phyloP scores from a whole-genome alignment of 2,329 filamentous ascomycete genomes.

The Graphiopsis chlorocephala region DNA sequence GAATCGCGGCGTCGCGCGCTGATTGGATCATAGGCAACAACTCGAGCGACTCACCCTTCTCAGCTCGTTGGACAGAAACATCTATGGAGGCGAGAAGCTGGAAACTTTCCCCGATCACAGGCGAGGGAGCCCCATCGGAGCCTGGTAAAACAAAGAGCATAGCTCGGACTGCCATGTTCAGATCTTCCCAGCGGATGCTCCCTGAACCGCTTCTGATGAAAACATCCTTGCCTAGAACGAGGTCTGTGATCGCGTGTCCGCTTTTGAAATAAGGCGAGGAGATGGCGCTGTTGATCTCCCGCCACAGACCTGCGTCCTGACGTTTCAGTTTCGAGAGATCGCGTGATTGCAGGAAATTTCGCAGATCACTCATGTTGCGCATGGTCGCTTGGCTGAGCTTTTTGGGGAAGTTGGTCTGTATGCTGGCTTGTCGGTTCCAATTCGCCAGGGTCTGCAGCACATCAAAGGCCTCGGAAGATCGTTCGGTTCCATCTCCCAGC shows the following conservation, averaged over 20 bases:
- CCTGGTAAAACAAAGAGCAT: neutral
- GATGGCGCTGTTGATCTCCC: neutral
- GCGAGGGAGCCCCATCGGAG: neutral
- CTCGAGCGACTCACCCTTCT: neutral
- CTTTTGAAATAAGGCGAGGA: constrained; percentile 10
- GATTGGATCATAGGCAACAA: constrained; percentile 12
- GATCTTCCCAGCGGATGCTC: neutral
- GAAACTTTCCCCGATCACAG: neutral
- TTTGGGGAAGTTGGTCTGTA: neutral
- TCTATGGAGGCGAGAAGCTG: constrained; percentile 1
- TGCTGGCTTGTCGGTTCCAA: constrained; percentile 1
- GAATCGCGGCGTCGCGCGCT: neutral
- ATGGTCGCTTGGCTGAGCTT: neutral
- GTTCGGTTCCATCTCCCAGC: neutral
- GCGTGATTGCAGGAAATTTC: neutral
- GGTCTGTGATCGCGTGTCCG: constrained; percentile 6
- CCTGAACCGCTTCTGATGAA: neutral
- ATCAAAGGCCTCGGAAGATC: neutral
- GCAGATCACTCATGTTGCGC: constrained; percentile 10
- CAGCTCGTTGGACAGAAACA: neutral
- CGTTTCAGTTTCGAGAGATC: neutral
- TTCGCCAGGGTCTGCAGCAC: constrained; percentile 13
- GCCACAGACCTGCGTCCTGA: neutral
- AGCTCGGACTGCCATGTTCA: neutral
- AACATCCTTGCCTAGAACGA: constrained; percentile 10